Conservation (phyloP, 1,139 yeast species). For the Komagataea norvegica region DNA sequence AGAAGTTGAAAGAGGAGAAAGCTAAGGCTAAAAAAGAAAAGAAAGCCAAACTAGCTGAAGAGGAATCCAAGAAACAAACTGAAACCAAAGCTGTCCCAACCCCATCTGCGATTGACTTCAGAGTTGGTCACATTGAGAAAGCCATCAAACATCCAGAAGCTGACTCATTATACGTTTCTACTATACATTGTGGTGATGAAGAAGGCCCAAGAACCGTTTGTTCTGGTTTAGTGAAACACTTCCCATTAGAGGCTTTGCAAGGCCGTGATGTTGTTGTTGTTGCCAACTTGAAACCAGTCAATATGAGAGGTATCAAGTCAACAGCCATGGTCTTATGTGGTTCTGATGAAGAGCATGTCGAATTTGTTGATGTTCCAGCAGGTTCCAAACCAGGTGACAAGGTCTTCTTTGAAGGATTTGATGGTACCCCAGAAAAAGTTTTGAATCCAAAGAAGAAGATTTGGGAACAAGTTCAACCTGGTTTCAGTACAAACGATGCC, state of each 20-base stretch:
- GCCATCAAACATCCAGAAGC: constrained; percentile 98
- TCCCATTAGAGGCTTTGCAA: constrained; percentile 79
- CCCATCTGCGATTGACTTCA: constrained; percentile 84
- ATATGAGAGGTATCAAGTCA: constrained; percentile 92
- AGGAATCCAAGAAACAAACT: constrained; percentile 46
- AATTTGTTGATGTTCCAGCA: constrained; percentile 91
- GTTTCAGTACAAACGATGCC: constrained; percentile 71
- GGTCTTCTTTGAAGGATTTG: constrained; percentile 86
- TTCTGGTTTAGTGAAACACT: constrained; percentile 81
- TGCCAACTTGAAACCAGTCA: constrained; percentile 86
- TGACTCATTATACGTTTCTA: constrained; percentile 90
- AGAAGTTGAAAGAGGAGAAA: constrained; percentile 59
- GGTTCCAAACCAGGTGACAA: constrained; percentile 97
- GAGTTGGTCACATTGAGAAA: constrained; percentile 95
- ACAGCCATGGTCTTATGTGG: constrained; percentile 98
- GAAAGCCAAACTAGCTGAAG: constrained; percentile 61
- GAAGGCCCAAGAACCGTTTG: constrained; percentile 98
- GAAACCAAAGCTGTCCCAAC: constrained; percentile 58
- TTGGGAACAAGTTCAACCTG: constrained; percentile 94
- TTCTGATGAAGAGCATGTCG: constrained; percentile 63
- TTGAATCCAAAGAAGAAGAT: constrained; percentile 98
- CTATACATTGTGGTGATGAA: constrained; percentile 93
- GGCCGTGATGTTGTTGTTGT: constrained; percentile 76
- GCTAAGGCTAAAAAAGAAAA: constrained; percentile 72
- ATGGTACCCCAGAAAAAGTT: constrained; percentile 85